phyloP scores from a whole-genome alignment of 208 protist species.

The Sergeia podlipaevii region DNA sequence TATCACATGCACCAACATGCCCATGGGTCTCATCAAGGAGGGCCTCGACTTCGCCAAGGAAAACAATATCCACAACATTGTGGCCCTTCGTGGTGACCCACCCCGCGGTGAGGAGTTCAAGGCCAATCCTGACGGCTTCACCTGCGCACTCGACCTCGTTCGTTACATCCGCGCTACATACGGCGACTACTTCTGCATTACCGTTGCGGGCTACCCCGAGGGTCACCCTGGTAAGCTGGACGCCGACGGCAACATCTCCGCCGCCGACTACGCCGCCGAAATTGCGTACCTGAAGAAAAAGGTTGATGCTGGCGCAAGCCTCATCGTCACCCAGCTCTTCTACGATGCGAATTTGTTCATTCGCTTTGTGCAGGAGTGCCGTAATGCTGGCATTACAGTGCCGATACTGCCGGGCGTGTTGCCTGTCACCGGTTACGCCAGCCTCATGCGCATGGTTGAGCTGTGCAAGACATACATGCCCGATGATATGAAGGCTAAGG shows the following conservation, averaged over 20 bases:
- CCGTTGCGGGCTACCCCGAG: conserved; percentile 93
- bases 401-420: conserved; percentile 95
- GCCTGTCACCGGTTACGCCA: conserved; percentile 80
- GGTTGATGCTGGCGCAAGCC: conserved; percentile 94
- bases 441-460: conserved; percentile 61
- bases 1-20: conserved; percentile 95
- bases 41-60: conserved; percentile 76
- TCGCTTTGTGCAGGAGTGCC: conserved; percentile 85
- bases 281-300: conserved; percentile 94
- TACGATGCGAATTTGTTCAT: conserved; percentile 93
- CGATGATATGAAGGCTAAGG: conserved; percentile 29
- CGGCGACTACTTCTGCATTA: conserved; percentile 95
- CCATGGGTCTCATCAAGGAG: conserved; percentile 57
- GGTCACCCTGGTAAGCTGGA: conserved; percentile 72
- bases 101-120: conserved; percentile 54
- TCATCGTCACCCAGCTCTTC: conserved; percentile 98
- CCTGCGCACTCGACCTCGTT: conserved; percentile 94
- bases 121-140: conserved; percentile 69
- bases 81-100: conserved; percentile 93
- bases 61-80: conserved; percentile 94
- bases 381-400: conserved; percentile 85
- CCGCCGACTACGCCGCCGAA: conserved; percentile 68
- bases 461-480: conserved; percentile 76
- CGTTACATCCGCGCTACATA: conserved; percentile 89
- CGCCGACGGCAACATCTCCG: conserved; percentile 47